Percentiles rank a stretch among this genome's conserved stretches.
Evolutionary conservation across 805 yeast species (phyloP).

Genomic region (Suhomyces sp.): DNA sequence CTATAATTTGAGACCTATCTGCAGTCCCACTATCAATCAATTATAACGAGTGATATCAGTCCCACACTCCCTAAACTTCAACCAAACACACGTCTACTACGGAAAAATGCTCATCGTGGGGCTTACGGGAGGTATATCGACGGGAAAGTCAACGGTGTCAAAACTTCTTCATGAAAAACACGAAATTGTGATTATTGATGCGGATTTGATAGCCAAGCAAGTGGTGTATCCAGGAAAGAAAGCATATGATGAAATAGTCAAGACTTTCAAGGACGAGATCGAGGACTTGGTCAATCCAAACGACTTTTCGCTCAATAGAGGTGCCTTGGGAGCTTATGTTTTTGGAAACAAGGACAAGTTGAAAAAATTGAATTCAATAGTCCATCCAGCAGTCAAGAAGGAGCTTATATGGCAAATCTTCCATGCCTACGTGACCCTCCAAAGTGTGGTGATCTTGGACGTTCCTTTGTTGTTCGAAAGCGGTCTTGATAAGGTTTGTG

Average conservation of each 20-base stretch:
- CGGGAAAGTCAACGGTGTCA: slow-evolving; percentile 95
- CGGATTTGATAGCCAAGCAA: slow-evolving; percentile 84
- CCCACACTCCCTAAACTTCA: no score
- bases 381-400: slow-evolving; percentile 83
- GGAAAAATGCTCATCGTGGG: slow-evolving; percentile 84
- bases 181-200: slow-evolving; percentile 70
- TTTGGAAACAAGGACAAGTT: slow-evolving; percentile 67
- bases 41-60: no score
- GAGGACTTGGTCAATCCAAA: slow-evolving; percentile 45
- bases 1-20: no score
- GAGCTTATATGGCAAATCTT: slow-evolving; percentile 61
- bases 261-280: slow-evolving; percentile 54
- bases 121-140: slow-evolving; percentile 95
- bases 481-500: slow-evolving; percentile 68
- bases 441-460: slow-evolving; percentile 70
- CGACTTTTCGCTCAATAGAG: slow-evolving; percentile 59
- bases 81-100: no score
- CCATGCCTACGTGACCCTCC: slow-evolving; percentile 55
- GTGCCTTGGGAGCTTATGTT: slow-evolving; percentile 73
- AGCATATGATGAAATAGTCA: slow-evolving; percentile 67
- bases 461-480: slow-evolving; percentile 90
- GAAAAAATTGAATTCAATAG: slow-evolving; percentile 62
- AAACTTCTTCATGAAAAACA: slow-evolving; percentile 50
- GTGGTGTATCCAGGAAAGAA: slow-evolving; percentile 78
- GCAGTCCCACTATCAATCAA: no score